phyloP scores from a whole-genome alignment of 1,139 yeast species.

The Suzukiozyma palmioleophila region DNA sequence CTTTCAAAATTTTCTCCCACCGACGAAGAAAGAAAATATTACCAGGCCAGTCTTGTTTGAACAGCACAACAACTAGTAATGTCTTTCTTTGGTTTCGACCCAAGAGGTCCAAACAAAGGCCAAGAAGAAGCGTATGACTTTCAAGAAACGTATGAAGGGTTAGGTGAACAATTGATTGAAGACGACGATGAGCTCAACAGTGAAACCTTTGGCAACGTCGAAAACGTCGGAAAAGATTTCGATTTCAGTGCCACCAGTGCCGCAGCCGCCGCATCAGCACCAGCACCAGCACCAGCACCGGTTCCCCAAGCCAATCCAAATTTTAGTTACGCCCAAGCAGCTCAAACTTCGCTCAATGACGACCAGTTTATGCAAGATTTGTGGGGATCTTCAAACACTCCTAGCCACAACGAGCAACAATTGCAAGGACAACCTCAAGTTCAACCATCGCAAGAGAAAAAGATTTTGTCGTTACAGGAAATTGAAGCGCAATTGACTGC shows the following conservation, averaged over 20 bases:
- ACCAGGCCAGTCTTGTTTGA: too few relatives aligned
- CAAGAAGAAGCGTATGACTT: conserved; percentile 52
- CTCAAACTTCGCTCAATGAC: conserved; percentile 34
- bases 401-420: conserved; percentile 13
- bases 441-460: conserved; percentile 25
- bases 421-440: conserved; percentile 12
- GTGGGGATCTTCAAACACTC: conserved; percentile 42
- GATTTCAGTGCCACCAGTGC: conserved; percentile 45
- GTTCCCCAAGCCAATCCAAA: conserved; percentile 7
- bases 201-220: conserved; percentile 76
- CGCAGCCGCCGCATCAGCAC: conserved; percentile 14
- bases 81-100: conserved; percentile 60
- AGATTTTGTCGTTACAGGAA: conserved; percentile 65
- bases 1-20: conserved; percentile 4
- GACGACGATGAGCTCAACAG: conserved; percentile 80
- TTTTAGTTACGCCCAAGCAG: conserved; percentile 60
- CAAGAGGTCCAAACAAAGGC: conserved; percentile 17
- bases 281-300: conserved; percentile 16
- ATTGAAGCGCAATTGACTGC: conserved; percentile 69
- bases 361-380: conserved; percentile 49
- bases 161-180: conserved; percentile 64
- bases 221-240: conserved; percentile 63
- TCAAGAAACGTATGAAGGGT: conserved; percentile 80
- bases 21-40: conserved; percentile 5
- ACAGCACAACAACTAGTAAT: conserved; percentile 16